Base-by-base conservation (phyloP, 1,139 yeast genomes). In the Candida sp. region DNA sequence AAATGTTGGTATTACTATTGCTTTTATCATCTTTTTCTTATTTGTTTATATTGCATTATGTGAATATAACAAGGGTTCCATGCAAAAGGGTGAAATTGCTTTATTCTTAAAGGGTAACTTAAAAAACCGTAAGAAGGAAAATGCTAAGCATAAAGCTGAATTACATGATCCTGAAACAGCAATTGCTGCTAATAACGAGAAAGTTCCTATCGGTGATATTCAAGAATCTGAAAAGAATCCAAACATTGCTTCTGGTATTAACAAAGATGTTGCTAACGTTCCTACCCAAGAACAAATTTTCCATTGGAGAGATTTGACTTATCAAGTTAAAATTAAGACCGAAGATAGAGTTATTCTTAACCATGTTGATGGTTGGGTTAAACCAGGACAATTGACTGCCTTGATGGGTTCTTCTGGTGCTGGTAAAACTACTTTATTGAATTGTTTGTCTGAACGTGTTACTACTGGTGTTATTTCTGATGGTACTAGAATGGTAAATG, bases 81-180 rank as follows among this genome's bases (percentile, higher is more conserved):
- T 82, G 67, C 90, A 87, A 60, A 85, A 82, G 69, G 96, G 96
- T 68, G 96, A 88, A 66, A 77, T 87, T 43, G 71, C 86, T 45
- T 76, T 87, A 38, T 88, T 81, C 42, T 84, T 88, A 37, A 50
- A 58, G 33, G 96, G 96, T 57, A 36, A 41, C 1, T 47, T 47
- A 37, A 83, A 83, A 60, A 58, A 61, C 19, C 83, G 75, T 50
- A 64, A 56, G 53, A 58, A 53, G 40, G 45, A 46, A 38, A 36
- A 49, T 35, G 36, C 32, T 12, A 45, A 50, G 33, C 45, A 44
- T 11, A 47, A 45, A 12, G 41, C 45, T 21, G 32, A 38, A 12
- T 15, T 38, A 21, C 35, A 41, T 33, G 60, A 57, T 46, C 19
- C 42, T 35, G 60, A 55, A 45, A 54, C 48, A 37, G 45, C 42